Base-by-base conservation (phyloP, 805 yeast species). In the Cyberlindnera nakhonratchasimensis region DNA sequence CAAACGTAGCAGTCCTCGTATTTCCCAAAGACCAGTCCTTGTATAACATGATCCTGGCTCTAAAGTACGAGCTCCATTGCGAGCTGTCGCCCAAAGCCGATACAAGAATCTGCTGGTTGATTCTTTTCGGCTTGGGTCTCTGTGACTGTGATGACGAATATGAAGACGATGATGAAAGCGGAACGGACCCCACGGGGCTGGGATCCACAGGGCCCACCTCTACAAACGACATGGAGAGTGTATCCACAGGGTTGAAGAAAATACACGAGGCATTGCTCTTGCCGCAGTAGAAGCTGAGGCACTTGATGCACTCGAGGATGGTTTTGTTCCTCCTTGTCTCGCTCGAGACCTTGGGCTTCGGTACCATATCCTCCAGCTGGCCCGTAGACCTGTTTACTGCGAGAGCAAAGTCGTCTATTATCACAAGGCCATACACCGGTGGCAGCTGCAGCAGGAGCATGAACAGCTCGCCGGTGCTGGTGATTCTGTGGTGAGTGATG, bases 351-450 rank as follows among this genome's bases (percentile, higher is more conserved):
- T 42, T 43, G 10, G 34, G 36, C 21, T 39, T 37, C 2, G 38
- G 5, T 16, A 35, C 19, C 29, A 42, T 24, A 2, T 38, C 37
- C 1, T 50, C 53, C 16, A 47, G 16, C 18, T 48, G 51, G 14
- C 46, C 47, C 20, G 45, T 33, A 2, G 43, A 41, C 6, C 50
- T 43, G 30, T 43, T 40, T 4, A 53, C 8, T 4, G 46, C 38
- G 5, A 40, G 18, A 9, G 60, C 51, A 22, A 54, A 37, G 26
- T 55, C 60, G 12, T 57, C 61, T 14, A 57, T 50, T 11, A 57
- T 46, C 0, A 57, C 34, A 4, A 57, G 38, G 2, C 45, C 51
- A 36, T 44, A 51, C 2, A 16, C 21, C 2, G 42, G 21, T n/a
- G 40, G 36, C 3, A 40, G 5, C 26, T 44, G 13, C 24, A 37